Percentiles rank a stretch among this genome's conserved stretches.
Conservation (phyloP, 2,329 filamentous ascomycete species). For the Hyphodiscus sp. region DNA sequence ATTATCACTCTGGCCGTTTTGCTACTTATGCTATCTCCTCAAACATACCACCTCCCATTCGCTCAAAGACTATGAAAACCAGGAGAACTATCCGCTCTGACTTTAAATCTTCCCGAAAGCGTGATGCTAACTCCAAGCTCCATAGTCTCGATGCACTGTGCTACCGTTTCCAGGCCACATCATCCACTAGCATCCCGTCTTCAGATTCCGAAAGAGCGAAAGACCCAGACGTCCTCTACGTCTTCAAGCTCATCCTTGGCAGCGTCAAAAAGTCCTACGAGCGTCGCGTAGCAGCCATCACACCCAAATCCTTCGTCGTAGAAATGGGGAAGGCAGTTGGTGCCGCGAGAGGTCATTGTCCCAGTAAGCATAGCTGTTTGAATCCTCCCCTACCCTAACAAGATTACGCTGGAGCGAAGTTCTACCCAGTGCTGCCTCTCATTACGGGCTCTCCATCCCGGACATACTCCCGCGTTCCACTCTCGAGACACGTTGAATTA, state of each 20-base stretch:
- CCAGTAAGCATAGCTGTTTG: background rate
- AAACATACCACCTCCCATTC: too few species aligned
- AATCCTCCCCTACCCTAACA: too few species aligned
- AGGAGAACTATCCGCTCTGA: too few species aligned
- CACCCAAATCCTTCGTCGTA: background rate
- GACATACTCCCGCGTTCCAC: background rate
- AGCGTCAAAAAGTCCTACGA: conserved; percentile 24
- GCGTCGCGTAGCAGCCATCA: conserved; percentile 9
- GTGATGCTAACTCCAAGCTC: too few species aligned
- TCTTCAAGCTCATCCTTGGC: conserved; percentile 21
- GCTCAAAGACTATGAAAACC: too few species aligned
- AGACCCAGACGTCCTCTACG: conserved; percentile 18
- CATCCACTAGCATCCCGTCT: conserved; percentile 1
- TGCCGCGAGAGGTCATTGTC: conserved; percentile 17
- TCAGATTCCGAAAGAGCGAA: conserved; percentile 2
- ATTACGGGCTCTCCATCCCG: too few species aligned
- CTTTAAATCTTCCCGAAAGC: too few species aligned
- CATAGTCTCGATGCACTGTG: conserved; percentile 21
- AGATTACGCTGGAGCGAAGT: too few species aligned
- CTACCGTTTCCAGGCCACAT: conserved; percentile 19
- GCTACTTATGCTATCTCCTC: too few species aligned
- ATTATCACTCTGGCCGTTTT: too few species aligned
- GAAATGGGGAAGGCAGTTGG: conserved; percentile 3
- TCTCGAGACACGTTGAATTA: too few species aligned
- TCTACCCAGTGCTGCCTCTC: too few species aligned